A percentile compares a stretch with the other conserved stretches of the same genome.
Evolutionary conservation across 2,329 filamentous ascomycete species (phyloP).

Genomic region (Zarea fungicola): DNA sequence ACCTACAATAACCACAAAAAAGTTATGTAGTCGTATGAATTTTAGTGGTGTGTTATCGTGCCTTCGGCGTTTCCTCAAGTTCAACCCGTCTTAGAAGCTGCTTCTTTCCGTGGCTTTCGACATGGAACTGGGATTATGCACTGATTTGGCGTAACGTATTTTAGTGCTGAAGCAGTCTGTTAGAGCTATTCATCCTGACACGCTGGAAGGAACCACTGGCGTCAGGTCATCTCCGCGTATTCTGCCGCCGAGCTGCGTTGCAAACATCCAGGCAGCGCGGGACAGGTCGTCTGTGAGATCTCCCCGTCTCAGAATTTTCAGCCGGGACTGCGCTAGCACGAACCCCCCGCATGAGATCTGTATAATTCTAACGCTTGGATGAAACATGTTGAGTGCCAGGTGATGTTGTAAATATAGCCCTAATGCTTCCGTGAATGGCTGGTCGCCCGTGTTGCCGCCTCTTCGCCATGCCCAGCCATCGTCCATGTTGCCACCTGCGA

Average conservation of each 20-base stretch:
- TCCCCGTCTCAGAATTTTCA: slow-evolving; percentile 40
- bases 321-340: slow-evolving; percentile 44
- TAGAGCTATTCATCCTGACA: neutral
- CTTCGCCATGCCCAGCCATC: slow-evolving; percentile 50
- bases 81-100: too few relatives aligned
- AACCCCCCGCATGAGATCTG: slow-evolving; percentile 54
- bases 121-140: too few relatives aligned
- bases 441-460: slow-evolving; percentile 16
- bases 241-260: slow-evolving; percentile 30
- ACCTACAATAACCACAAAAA: too few relatives aligned
- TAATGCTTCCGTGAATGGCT: slow-evolving; percentile 46
- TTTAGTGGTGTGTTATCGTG: too few relatives aligned
- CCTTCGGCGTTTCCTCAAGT: too few relatives aligned
- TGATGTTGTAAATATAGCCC: slow-evolving; percentile 47
- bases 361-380: slow-evolving; percentile 47
- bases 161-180: neutral
- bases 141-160: too few relatives aligned
- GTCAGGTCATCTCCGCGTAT: slow-evolving; percentile 25
- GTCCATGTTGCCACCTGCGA: slow-evolving; percentile 43
- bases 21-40: too few relatives aligned
- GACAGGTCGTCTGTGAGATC: slow-evolving; percentile 27
- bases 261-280: slow-evolving; percentile 33
- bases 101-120: too few relatives aligned
- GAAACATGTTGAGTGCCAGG: slow-evolving; percentile 49
- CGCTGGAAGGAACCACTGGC: slow-evolving; percentile 17